phyloP scores from a whole-genome alignment of 176 grass and related monocot genomes.

The Carex parvula region DNA sequence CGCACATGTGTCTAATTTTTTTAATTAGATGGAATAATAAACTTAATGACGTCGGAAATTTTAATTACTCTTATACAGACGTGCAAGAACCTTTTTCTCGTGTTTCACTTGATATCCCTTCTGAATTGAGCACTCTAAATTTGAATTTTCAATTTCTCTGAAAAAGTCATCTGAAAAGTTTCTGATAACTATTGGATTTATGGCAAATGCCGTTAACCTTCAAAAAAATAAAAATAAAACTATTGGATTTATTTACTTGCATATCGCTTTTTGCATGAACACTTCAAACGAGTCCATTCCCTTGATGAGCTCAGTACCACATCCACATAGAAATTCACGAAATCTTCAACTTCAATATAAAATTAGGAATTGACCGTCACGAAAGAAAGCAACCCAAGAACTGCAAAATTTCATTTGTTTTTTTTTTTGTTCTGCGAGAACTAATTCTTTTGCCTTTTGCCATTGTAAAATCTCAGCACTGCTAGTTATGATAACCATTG shows the following conservation, averaged over 20 bases:
- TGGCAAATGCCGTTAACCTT: no score
- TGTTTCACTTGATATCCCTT: background rate
- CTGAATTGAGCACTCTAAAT: background rate
- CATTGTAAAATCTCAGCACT: background rate
- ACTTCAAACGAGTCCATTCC: background rate
- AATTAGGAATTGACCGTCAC: background rate
- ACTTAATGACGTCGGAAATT: background rate
- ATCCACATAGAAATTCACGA: background rate
- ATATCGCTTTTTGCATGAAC: background rate
- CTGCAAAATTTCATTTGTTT: background rate
- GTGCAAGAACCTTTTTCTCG: background rate
- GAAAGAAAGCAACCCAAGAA: background rate
- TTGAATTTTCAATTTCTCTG: background rate
- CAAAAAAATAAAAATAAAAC: no score
- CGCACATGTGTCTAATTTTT: no score
- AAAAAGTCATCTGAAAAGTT: background rate
- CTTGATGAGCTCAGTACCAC: no score
- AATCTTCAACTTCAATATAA: background rate
- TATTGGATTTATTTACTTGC: background rate
- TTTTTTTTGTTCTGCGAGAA: background rate
- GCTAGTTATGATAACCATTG: background rate
- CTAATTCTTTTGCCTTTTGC: background rate
- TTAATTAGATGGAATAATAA: background rate
- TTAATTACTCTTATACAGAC: background rate
- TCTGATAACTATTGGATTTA: no score